Percentiles rank a stretch among this genome's conserved stretches.
Conservation (phyloP, 1,284 basidiomycete species). For the Malassezia nana region DNA sequence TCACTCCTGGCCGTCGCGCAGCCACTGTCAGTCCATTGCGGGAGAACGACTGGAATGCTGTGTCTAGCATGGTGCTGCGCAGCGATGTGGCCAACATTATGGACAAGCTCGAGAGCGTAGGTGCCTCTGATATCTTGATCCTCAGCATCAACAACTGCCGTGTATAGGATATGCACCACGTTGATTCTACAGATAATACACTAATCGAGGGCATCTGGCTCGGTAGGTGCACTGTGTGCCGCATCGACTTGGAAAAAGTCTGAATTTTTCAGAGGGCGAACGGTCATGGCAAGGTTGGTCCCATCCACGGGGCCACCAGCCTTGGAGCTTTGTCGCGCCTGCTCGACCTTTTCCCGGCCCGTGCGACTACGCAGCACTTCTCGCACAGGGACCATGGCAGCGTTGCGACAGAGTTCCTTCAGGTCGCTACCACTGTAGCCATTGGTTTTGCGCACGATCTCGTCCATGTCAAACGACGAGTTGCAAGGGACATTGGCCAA, state of each 20-base stretch:
- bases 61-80: slow-evolving; percentile 85
- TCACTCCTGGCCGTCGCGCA: slow-evolving; percentile 82
- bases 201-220: slow-evolving; percentile 31
- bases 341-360: slow-evolving; percentile 27
- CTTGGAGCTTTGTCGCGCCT: slow-evolving; percentile 4
- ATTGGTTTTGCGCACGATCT: slow-evolving; percentile 64
- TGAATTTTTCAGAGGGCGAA: slow-evolving; percentile 34
- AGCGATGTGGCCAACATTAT: slow-evolving; percentile 73
- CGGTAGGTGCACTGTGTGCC: slow-evolving; percentile 25
- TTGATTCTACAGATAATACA: background rate
- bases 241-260: slow-evolving; percentile 42
- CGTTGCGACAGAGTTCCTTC: slow-evolving; percentile 81
- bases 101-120: slow-evolving; percentile 71
- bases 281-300: slow-evolving; percentile 9
- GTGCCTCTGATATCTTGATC: slow-evolving; percentile 81
- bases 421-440: slow-evolving; percentile 84
- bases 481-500: slow-evolving; percentile 53
- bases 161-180: slow-evolving; percentile 54
- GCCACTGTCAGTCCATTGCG: slow-evolving; percentile 84
- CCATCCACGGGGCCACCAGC: background rate
- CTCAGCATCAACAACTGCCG: slow-evolving; percentile 87
- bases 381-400: slow-evolving; percentile 48
- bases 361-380: slow-evolving; percentile 41
- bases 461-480: slow-evolving; percentile 58
- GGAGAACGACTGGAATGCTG: slow-evolving; percentile 71